Evolutionary conservation across 805 yeast genomes (phyloP).

Genomic region (Candida palmyrensis): DNA sequence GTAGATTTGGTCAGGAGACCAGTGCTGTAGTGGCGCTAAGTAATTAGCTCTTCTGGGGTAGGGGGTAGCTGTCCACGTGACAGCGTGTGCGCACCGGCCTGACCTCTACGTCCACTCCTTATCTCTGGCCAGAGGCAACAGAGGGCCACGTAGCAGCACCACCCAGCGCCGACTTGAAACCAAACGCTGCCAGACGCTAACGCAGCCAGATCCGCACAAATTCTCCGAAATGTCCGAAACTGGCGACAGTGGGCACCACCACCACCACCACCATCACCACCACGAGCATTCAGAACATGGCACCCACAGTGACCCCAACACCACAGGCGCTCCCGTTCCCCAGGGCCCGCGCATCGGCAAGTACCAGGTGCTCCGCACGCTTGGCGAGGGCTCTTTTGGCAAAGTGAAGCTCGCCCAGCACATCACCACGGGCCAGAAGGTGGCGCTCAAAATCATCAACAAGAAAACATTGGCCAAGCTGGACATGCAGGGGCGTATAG

Average conservation of each 20-base stretch:
- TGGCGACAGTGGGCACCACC: slow-evolving; percentile 10
- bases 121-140: too few species aligned
- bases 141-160: too few species aligned
- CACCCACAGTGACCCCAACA: slow-evolving; percentile 7
- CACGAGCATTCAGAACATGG: slow-evolving; percentile 10
- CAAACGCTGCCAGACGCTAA: not conserved
- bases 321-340: slow-evolving; percentile 1
- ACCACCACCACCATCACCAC: slow-evolving; percentile 17
- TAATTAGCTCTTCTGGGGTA: too few species aligned
- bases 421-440: slow-evolving; percentile 84
- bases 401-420: slow-evolving; percentile 91
- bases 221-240: slow-evolving; percentile 10
- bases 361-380: slow-evolving; percentile 85
- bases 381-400: slow-evolving; percentile 97
- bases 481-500: slow-evolving; percentile 96
- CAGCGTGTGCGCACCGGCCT: too few species aligned
- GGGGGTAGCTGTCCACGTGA: too few species aligned
- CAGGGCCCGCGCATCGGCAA: slow-evolving; percentile 56
- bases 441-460: slow-evolving; percentile 89
- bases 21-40: too few species aligned
- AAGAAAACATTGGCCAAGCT: slow-evolving; percentile 87
- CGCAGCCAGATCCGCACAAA: too few species aligned
- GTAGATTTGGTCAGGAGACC: too few species aligned
- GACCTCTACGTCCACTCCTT: too few species aligned
- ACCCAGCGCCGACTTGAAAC: slow-evolving; percentile 2